These are phyloP conservation scores for Ruellia speciosa DNA, from an alignment of 305 asterid species.

Conservation along the genomic window DNA sequence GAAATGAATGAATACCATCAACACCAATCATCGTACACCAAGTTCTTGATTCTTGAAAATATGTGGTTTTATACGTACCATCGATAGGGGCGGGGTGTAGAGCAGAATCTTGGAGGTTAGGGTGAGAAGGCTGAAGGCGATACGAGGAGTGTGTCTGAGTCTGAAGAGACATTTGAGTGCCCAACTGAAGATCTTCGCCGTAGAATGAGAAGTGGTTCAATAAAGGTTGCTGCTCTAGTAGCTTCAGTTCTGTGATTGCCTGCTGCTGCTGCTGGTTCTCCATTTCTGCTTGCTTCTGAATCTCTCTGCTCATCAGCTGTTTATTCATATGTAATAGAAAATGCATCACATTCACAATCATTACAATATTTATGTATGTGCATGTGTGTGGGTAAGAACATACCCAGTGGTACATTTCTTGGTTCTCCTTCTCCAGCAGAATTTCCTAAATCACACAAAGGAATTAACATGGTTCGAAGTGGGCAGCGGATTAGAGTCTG, in stretches of 20 bases:
- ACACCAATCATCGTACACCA: not conserved
- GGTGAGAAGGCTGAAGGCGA: constrained; percentile 59
- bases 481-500: no score
- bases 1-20: not conserved
- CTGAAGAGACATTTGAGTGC: constrained; percentile 29
- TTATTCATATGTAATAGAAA: not conserved
- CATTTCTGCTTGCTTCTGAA: constrained; percentile 40
- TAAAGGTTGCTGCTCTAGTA: constrained; percentile 44
- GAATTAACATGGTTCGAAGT: not conserved
- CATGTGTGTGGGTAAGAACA: not conserved
- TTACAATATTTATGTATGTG: not conserved
- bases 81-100: constrained; percentile 12
- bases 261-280: constrained; percentile 30
- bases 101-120: constrained; percentile 49
- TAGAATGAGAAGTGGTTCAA: constrained; percentile 51
- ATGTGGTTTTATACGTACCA: constrained; percentile 7
- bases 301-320: constrained; percentile 53
- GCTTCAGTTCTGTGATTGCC: constrained; percentile 48
- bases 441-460: constrained; percentile 31
- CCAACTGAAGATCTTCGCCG: constrained; percentile 55
- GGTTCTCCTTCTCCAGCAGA: constrained; percentile 66
- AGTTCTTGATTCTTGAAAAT: not conserved
- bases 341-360: not conserved
- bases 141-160: constrained; percentile 34
- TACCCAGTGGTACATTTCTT: constrained; percentile 77